Conservation (phyloP, 495 filamentous ascomycete species). For the Glarea lozoyensis region DNA sequence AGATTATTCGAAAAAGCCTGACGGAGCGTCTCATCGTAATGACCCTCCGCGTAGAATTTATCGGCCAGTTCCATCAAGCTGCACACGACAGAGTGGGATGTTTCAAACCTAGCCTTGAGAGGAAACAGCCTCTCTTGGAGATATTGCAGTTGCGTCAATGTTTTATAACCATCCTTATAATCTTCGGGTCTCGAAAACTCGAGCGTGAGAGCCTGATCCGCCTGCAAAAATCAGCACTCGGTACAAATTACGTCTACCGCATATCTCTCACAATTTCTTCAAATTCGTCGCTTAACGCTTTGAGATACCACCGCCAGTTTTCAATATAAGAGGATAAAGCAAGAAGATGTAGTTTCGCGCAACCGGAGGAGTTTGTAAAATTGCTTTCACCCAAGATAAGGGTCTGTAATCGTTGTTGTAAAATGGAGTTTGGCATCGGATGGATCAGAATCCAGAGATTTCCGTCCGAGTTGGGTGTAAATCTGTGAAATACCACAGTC, state of each 20-base stretch:
- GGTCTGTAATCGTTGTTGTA: constrained; percentile 15
- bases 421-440: constrained; percentile 18
- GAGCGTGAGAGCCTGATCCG: too few species aligned
- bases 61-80: too few species aligned
- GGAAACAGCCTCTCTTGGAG: too few species aligned
- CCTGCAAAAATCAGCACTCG: background rate
- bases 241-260: background rate
- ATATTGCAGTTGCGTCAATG: too few species aligned
- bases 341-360: constrained; percentile 24
- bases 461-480: constrained; percentile 12
- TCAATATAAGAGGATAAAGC: constrained; percentile 26
- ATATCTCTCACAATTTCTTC: background rate
- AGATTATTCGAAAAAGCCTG: too few species aligned
- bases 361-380: background rate
- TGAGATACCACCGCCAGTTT: constrained; percentile 28
- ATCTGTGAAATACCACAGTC: constrained; percentile 30
- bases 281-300: background rate
- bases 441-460: constrained; percentile 26
- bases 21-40: too few species aligned
- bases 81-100: too few species aligned
- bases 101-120: too few species aligned
- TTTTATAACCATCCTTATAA: too few species aligned
- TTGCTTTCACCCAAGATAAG: constrained; percentile 3
- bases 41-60: too few species aligned
- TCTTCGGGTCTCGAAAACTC: too few species aligned